A percentile compares a stretch with the other conserved stretches of the same genome.
phyloP scores from a whole-genome alignment of 768 basidiomycete genomes.

The Tricholoma furcatifolium region DNA sequence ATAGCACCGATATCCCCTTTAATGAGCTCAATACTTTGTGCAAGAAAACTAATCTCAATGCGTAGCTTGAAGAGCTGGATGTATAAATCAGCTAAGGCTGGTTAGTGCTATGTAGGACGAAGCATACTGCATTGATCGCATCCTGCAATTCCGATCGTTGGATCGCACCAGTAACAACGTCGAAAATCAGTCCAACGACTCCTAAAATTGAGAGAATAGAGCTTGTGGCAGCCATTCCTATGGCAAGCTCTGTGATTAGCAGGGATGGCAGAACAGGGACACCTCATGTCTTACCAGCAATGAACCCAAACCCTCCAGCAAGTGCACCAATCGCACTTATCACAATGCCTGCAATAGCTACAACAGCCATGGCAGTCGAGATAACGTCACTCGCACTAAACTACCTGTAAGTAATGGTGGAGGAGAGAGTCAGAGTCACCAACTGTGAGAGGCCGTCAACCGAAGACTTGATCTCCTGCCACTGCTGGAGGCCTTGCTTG shows the following conservation, averaged over 20 bases:
- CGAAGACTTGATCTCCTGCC: conserved; percentile 10
- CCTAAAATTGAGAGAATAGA: conserved; percentile 10
- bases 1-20: conserved; percentile 9
- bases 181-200: conserved; percentile 10
- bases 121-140: conserved; percentile 7
- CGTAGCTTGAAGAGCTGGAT: conserved; percentile 13
- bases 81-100: background rate
- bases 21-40: conserved; percentile 6
- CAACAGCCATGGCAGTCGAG: conserved; percentile 13
- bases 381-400: conserved; percentile 14
- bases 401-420: background rate
- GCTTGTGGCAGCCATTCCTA: conserved; percentile 12
- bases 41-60: conserved; percentile 11
- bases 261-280: background rate
- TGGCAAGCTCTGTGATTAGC: background rate
- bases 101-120: background rate
- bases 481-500: conserved; percentile 11
- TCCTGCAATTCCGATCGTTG: conserved; percentile 12
- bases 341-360: conserved; percentile 11
- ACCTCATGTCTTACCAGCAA: conserved; percentile 3
- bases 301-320: conserved; percentile 15
- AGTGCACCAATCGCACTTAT: conserved; percentile 14
- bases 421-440: background rate
- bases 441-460: conserved; percentile 15
- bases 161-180: conserved; percentile 11